phyloP scores from a whole-genome alignment of 2,329 filamentous ascomycete species.

The Westerdykella aurantiaca region DNA sequence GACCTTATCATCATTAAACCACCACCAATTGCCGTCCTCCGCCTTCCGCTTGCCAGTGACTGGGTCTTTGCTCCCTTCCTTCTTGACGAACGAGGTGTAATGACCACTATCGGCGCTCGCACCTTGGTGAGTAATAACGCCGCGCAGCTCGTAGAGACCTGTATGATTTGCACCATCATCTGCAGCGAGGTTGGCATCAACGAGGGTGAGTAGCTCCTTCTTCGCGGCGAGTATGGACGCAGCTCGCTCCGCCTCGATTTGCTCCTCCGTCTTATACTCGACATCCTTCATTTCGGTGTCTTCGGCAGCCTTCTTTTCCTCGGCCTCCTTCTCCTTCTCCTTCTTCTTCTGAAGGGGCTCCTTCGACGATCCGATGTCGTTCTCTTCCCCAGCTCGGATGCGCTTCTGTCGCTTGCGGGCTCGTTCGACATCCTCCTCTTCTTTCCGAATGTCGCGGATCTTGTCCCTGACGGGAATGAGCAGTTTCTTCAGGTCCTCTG shows the following conservation, averaged over 20 bases:
- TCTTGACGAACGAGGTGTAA: constrained; percentile 97
- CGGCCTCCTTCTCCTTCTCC: constrained; percentile 41
- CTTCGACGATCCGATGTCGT: constrained; percentile 42
- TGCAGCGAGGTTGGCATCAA: constrained; percentile 65
- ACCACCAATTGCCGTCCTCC: constrained; percentile 98
- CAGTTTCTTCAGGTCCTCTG: constrained; percentile 75
- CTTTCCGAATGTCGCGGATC: constrained; percentile 89
- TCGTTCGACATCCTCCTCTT: constrained; percentile 87
- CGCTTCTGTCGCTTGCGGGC: constrained; percentile 87
- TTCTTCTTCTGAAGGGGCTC: constrained; percentile 48
- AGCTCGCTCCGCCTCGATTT: constrained; percentile 80
- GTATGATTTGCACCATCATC: constrained; percentile 88
- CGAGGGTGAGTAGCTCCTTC: constrained; percentile 76
- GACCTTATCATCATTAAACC: constrained; percentile 99
- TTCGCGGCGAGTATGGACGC: constrained; percentile 72
- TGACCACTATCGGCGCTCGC: constrained; percentile 95
- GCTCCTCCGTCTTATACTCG: constrained; percentile 86
- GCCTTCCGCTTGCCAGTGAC: constrained; percentile 70
- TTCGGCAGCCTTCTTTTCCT: constrained; percentile 47
- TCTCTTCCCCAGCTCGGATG: constrained; percentile 52
- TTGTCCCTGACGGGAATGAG: constrained; percentile 92
- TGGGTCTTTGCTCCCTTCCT: constrained; percentile 66
- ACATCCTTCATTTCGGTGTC: constrained; percentile 68
- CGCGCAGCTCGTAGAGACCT: constrained; percentile 88
- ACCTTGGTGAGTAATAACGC: constrained; percentile 93